Base-by-base conservation (phyloP, 1,284 basidiomycete species). In the Phaffia rhodozyma region DNA sequence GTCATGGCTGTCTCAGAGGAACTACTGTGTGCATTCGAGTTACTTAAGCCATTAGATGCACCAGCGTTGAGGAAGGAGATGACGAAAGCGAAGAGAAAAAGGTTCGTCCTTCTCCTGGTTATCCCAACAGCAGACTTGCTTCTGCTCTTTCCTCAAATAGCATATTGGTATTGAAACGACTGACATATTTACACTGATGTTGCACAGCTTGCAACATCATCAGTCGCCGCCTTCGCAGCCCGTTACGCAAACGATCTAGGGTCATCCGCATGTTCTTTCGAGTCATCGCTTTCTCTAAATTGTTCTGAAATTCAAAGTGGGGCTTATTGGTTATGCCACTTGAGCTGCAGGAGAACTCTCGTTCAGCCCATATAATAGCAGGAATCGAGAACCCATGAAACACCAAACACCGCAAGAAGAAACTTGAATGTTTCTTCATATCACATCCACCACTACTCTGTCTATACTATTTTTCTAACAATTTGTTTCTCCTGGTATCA, bases 1-100 rank as follows among this genome's bases (percentile, higher is more conserved):
- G 78, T 80, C 65, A 80, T 81, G 79, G 90, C 89, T 71, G 94
- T 98, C 9, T 97, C 92, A 20, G 94, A 97, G 77, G 96, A 98
- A 75, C 77, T 99, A 63, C 79, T 98, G 49, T 98, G 96, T 72
- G 94, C 96, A 18, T 99, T 99, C 72, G 94, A 99, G 76, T 80
- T 98, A 63, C 83, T 99, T 67, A 97, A 97, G 75, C 94, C 94
- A 6, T 80, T 98, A 69, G 94, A 97, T 72, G 91, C 91, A 3
- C 86, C 91, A 21, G 93, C 93, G 55, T 77, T 97, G 69, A 90
- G 93, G 72, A 98, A 97, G 78, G 94, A 97, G 75, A 97, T 98
- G 92, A 93, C 91, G 38, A 97, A 96, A 78, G 91, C 89, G 66
- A 97, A 94, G 79, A 86, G 92, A 79, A 93, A 94, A 82, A 94